These are phyloP conservation scores for Ceriops tagal DNA, from an alignment of 345 rosid species.

Conservation along the genomic window DNA sequence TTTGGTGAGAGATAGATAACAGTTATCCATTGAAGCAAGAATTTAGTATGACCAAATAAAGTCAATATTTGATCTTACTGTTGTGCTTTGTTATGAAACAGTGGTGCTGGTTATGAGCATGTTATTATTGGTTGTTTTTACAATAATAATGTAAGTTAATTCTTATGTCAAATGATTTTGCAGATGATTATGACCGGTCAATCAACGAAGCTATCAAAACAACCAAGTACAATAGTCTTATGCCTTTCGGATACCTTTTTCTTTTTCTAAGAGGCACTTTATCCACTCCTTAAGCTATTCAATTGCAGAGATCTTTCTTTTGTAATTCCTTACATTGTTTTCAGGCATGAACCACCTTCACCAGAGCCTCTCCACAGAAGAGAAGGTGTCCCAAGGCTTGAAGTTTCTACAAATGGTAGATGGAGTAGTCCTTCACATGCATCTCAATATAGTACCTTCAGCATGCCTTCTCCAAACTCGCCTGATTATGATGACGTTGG, in stretches of 20 bases:
- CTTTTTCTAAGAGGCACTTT: constrained; percentile 6
- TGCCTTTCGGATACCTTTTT: not conserved
- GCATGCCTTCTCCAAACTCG: constrained; percentile 49
- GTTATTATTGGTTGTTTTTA: not conserved
- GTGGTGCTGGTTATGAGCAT: not conserved
- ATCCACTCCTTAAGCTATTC: too few species aligned
- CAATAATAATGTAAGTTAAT: constrained; percentile 10
- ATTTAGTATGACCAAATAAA: too few species aligned
- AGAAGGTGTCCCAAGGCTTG: constrained; percentile 57
- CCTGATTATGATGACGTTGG: constrained; percentile 67
- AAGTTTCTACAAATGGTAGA: constrained; percentile 70
- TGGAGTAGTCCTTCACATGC: constrained; percentile 46
- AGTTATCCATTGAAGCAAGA: too few species aligned
- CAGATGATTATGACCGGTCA: constrained; percentile 98
- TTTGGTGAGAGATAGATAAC: constrained; percentile 55
- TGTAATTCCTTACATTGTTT: not conserved
- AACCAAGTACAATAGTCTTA: constrained; percentile 59
- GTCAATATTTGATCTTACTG: too few species aligned
- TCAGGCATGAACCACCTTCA: constrained; percentile 75
- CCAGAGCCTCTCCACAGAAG: constrained; percentile 68
- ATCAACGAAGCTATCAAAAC: constrained; percentile 96
- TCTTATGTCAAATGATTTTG: constrained; percentile 27
- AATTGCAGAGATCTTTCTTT: too few species aligned
- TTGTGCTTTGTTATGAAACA: not conserved
- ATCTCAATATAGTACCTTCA: constrained; percentile 44